These are phyloP conservation scores for Euryodendron excelsum DNA, from an alignment of 148 eudicot genomes.

Conservation along the genomic window DNA sequence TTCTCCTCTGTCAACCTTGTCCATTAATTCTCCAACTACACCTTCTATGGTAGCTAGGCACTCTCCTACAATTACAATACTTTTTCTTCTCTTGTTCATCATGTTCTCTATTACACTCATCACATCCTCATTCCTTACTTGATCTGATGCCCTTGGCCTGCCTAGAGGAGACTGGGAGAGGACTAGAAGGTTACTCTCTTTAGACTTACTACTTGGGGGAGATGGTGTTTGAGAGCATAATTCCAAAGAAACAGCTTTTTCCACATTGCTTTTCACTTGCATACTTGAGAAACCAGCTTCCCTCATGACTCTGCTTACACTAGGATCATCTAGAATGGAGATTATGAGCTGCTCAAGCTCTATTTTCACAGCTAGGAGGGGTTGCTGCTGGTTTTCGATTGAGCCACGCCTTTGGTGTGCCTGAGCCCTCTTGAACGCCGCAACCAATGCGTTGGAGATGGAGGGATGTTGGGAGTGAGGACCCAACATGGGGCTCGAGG, in stretches of 20 bases:
- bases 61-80: slow-evolving; percentile 71
- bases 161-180: too few relatives aligned
- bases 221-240: slow-evolving; percentile 28
- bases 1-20: slow-evolving; percentile 52
- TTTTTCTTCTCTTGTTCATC: slow-evolving; percentile 35
- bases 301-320: slow-evolving; percentile 88
- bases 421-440: slow-evolving; percentile 86
- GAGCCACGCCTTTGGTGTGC: slow-evolving; percentile 85
- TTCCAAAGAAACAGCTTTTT: slow-evolving; percentile 54
- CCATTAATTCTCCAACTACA: slow-evolving; percentile 48
- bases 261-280: slow-evolving; percentile 71
- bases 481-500: slow-evolving; percentile 53
- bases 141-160: slow-evolving; percentile 17
- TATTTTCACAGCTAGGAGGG: slow-evolving; percentile 64
- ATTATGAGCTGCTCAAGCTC: slow-evolving; percentile 83
- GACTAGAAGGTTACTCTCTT: background rate
- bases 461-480: slow-evolving; percentile 53
- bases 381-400: slow-evolving; percentile 72
- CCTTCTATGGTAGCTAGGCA: slow-evolving; percentile 45
- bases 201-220: slow-evolving; percentile 20
- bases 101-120: slow-evolving; percentile 48
- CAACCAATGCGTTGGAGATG: slow-evolving; percentile 75
- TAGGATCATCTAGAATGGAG: slow-evolving; percentile 91
- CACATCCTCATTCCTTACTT: slow-evolving; percentile 51
- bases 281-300: slow-evolving; percentile 91